Evolutionary conservation across 495 filamentous ascomycete genomes (phyloP), one percentile per base, ranked within the genome.

Genomic region (Penicillium coffeae): DNA sequence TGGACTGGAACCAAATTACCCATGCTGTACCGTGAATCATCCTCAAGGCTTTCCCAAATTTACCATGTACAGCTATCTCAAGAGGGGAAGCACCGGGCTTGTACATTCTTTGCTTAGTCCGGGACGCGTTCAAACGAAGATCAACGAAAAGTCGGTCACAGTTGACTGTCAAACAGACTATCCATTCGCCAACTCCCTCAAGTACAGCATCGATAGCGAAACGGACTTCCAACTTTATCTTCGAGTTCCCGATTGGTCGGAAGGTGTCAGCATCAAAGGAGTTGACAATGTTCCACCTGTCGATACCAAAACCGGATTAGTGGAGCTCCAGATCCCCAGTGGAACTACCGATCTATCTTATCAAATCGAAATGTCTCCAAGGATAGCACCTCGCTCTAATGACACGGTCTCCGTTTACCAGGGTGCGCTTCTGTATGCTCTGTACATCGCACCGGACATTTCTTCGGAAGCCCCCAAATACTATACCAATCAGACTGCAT

Each of bases 21-120:
- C 79, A 6, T 84, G 82, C 66, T 84, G 82, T 58, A 82, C 80
- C 2, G 81, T 85, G 45, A 84, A 84, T 55, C 74, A 82, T 57
- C 77, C 74, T 0, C 80, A 84, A 56, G 81, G 76, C 0, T 76
- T 73, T 48, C 81, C 82, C 0, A 84, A 85, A 47, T 83, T 79
- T 48, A 62, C 81, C 13, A 42, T 51, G 15, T 62, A 44, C 27
- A 51, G 44, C 38, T 56, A 43, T 21, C 25, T 48, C 15, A 51
- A 38, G 35, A 50, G 38, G 15, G 51, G 43, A 4, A 25, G 20
- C 18, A 46, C 35, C 42, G 61, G 46, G 3, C 39, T 65, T 5
- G 47, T 58, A 6, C 59, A 65, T 21, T 45, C 52, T 3, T 43
- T 62, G 0, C 54, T 65, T 2, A 55, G 56, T n/a, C 56, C 62